phyloP scores from a whole-genome alignment of 805 yeast species.

The Teunomyces kruisii region DNA sequence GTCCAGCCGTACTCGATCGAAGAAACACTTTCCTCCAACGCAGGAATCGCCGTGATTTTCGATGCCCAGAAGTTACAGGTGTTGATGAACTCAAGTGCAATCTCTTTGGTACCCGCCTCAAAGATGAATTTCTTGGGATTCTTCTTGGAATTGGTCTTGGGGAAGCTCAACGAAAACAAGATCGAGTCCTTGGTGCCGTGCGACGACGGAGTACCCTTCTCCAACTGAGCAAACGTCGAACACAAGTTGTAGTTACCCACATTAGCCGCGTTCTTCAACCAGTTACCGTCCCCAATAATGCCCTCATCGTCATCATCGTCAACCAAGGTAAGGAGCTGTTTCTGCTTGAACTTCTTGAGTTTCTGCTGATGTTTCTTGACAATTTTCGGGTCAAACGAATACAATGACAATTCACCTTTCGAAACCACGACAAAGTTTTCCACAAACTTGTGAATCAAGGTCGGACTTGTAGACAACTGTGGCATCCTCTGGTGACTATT shows the following conservation, averaged over 20 bases:
- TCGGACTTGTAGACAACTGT: slow-evolving; percentile 2
- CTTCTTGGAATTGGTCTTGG: slow-evolving; percentile 35
- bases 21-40: slow-evolving; percentile 63
- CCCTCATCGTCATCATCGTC: slow-evolving; percentile 22
- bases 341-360: slow-evolving; percentile 21
- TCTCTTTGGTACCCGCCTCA: slow-evolving; percentile 64
- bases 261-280: slow-evolving; percentile 63
- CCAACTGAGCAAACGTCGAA: slow-evolving; percentile 49
- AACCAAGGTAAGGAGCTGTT: slow-evolving; percentile 13
- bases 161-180: slow-evolving; percentile 58
- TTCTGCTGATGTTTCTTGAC: slow-evolving; percentile 41
- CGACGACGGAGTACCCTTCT: slow-evolving; percentile 13
- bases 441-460: slow-evolving; percentile 24
- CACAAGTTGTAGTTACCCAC: slow-evolving; percentile 53
- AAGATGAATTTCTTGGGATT: slow-evolving; percentile 50
- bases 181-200: slow-evolving; percentile 8
- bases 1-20: slow-evolving; percentile 87
- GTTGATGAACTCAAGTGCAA: slow-evolving; percentile 67
- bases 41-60: slow-evolving; percentile 76
- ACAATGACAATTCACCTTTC: slow-evolving; percentile 61
- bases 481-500: slow-evolving; percentile 1
- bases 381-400: slow-evolving; percentile 50
- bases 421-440: slow-evolving; percentile 66
- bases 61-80: slow-evolving; percentile 92
- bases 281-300: slow-evolving; percentile 61